phyloP scores from a whole-genome alignment of 371 early-diverging fungal genomes.

The Polyrhizophydium stewartii region DNA sequence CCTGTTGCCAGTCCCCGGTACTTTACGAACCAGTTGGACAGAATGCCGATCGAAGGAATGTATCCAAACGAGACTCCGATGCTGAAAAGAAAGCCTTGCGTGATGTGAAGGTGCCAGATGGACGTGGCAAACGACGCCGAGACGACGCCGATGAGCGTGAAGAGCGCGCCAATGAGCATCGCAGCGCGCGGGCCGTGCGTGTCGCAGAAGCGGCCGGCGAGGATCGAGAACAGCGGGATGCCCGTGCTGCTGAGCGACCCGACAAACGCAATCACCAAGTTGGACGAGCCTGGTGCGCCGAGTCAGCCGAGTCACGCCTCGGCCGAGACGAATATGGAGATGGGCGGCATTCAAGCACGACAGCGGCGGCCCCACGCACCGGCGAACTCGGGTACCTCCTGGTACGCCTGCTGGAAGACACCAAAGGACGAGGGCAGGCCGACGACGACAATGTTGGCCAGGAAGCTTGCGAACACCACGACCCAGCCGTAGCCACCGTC shows the following conservation, averaged over 20 bases:
- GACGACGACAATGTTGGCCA: constrained; percentile 10
- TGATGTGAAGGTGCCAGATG: constrained; percentile 25
- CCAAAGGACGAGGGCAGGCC: constrained; percentile 10
- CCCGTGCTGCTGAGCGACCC: constrained; percentile 14
- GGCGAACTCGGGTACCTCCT: background rate
- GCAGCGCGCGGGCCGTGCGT: background rate
- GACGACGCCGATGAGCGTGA: background rate
- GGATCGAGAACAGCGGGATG: constrained; percentile 17
- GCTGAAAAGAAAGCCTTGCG: constrained; percentile 24
- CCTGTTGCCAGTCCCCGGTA: constrained; percentile 74
- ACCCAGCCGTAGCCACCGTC: constrained; percentile 25
- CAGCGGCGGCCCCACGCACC: background rate
- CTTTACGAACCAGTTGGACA: constrained; percentile 70
- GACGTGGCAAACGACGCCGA: constrained; percentile 18
- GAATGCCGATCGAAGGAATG: constrained; percentile 63
- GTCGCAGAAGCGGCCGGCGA: constrained; percentile 12
- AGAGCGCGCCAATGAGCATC: background rate
- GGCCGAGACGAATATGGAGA: background rate
- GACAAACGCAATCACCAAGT: constrained; percentile 11
- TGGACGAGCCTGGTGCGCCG: constrained; percentile 5
- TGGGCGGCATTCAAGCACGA: background rate
- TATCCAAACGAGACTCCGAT: constrained; percentile 62
- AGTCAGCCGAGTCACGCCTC: background rate
- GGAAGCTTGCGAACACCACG: constrained; percentile 7
- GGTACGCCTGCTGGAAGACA: constrained; percentile 14